Evolutionary conservation across 2,329 filamentous ascomycete genomes (phyloP).

Genomic region (Ascochyta rabiei): DNA sequence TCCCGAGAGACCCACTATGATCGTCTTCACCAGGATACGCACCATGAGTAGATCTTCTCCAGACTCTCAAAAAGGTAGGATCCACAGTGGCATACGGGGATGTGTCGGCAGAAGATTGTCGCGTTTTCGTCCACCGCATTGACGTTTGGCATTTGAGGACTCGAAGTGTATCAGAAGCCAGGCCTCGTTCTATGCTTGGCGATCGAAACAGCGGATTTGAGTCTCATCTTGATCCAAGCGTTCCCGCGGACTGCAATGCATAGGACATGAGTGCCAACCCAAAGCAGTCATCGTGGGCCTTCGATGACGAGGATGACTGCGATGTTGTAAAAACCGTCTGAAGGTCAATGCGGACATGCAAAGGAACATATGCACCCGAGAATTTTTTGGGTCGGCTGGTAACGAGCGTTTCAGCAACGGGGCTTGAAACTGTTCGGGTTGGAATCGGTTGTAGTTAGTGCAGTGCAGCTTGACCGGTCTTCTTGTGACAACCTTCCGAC

Average conservation of each 20-base stretch:
- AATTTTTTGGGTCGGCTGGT: neutral
- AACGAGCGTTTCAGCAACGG: conserved; percentile 17
- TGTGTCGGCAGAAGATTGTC: conserved; percentile 25
- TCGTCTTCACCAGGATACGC: conserved; percentile 16
- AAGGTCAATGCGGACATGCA: neutral
- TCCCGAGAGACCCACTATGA: conserved; percentile 12
- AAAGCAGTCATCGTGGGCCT: neutral
- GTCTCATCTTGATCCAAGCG: neutral
- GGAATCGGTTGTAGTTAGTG: conserved; percentile 27
- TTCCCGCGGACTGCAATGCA: neutral
- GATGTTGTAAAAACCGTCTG: neutral
- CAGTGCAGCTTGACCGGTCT: conserved; percentile 12
- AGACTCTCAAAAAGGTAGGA: conserved; percentile 14
- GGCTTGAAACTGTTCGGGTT: conserved; percentile 37
- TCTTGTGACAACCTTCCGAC: conserved; percentile 13
- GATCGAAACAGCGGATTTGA: conserved; percentile 30
- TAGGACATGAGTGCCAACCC: neutral
- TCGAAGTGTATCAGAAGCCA: conserved; percentile 35
- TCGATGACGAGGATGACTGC: neutral
- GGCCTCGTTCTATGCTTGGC: conserved; percentile 29
- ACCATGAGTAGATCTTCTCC: conserved; percentile 31
- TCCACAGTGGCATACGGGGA: conserved; percentile 11
- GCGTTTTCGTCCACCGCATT: conserved; percentile 35
- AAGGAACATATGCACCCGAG: neutral
- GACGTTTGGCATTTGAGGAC: conserved; percentile 39